A percentile compares a stretch with the other conserved stretches of the same genome.
These are phyloP conservation scores for Cystobasidium onofrii DNA, from an alignment of 768 basidiomycete genomes.

Conservation along the genomic window DNA sequence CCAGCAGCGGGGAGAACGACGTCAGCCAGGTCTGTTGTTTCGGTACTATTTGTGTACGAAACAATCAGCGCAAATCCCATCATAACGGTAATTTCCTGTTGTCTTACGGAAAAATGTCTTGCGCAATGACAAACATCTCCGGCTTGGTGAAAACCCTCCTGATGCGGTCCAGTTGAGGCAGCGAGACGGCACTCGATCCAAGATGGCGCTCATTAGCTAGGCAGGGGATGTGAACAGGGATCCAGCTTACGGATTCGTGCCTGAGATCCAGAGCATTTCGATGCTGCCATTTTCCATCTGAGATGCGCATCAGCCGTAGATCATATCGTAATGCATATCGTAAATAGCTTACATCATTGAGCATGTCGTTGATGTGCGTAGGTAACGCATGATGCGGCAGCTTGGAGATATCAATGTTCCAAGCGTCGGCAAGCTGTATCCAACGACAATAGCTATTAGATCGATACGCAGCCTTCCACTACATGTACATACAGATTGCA, in stretches of 20 bases:
- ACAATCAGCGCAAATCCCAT: too few relatives aligned
- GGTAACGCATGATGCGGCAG: slow-evolving; percentile 36
- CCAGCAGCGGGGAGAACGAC: slow-evolving; percentile 38
- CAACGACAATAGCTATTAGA: too few relatives aligned
- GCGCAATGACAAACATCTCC: slow-evolving; percentile 36
- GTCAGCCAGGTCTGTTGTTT: slow-evolving; percentile 39
- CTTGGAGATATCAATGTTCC: slow-evolving; percentile 37
- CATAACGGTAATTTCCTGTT: too few relatives aligned
- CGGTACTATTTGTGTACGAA: not conserved
- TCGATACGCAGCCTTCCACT: too few relatives aligned
- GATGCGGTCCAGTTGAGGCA: slow-evolving; percentile 36
- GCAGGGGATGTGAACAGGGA: too few relatives aligned
- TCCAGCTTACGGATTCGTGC: slow-evolving; percentile 34
- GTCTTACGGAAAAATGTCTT: slow-evolving; percentile 38
- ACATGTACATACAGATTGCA: not conserved
- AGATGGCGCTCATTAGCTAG: too few relatives aligned
- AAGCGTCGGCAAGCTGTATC: slow-evolving; percentile 37
- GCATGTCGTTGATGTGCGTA: slow-evolving; percentile 37
- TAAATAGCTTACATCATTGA: slow-evolving; percentile 34
- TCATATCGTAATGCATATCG: too few relatives aligned
- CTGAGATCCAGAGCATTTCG: slow-evolving; percentile 40
- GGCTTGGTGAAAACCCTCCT: slow-evolving; percentile 33
- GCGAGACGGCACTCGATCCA: slow-evolving; percentile 33
- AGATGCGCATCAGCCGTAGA: too few relatives aligned
- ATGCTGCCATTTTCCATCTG: slow-evolving; percentile 32